Evolutionary conservation across 768 basidiomycete genomes (phyloP).

Genomic region (Leccinum broughii): DNA sequence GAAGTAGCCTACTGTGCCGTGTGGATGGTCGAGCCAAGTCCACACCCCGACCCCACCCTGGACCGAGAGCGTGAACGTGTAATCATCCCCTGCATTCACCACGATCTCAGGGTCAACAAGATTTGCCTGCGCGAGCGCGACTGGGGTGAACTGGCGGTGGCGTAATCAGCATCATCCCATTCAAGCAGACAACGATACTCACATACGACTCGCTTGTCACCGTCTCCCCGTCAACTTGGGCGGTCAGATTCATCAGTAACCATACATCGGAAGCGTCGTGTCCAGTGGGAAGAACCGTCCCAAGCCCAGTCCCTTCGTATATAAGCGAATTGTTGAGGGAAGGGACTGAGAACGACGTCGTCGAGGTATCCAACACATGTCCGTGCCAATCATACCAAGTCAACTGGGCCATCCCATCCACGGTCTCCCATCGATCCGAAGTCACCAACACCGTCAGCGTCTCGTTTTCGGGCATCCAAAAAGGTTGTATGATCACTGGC

Average conservation of each 20-base stretch:
- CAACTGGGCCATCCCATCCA: conserved; percentile 46
- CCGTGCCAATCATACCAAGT: conserved; percentile 63
- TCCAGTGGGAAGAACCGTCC: conserved; percentile 46
- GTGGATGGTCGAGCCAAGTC: conserved; percentile 62
- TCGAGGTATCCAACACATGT: conserved; percentile 38
- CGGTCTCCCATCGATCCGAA: conserved; percentile 50
- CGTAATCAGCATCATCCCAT: background rate
- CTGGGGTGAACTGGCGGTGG: conserved; percentile 51
- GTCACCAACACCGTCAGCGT: conserved; percentile 50
- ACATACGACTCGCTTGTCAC: conserved; percentile 56
- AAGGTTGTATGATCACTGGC: conserved; percentile 54
- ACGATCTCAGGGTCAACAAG: too few species aligned
- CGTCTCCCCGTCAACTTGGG: conserved; percentile 39
- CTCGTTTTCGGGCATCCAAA: conserved; percentile 53
- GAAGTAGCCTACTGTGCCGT: conserved; percentile 54
- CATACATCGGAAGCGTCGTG: conserved; percentile 46
- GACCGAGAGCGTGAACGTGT: conserved; percentile 54
- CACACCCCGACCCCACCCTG: conserved; percentile 54
- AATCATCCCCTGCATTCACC: conserved; percentile 21
- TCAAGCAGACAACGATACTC: conserved; percentile 18
- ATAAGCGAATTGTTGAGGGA: conserved; percentile 52
- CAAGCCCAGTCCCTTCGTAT: conserved; percentile 41
- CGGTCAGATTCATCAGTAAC: conserved; percentile 51
- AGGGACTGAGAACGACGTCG: conserved; percentile 43
- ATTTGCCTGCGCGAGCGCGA: conserved; percentile 38